phyloP scores from a whole-genome alignment of 441 rosid species.

The Corymbia citriodora region DNA sequence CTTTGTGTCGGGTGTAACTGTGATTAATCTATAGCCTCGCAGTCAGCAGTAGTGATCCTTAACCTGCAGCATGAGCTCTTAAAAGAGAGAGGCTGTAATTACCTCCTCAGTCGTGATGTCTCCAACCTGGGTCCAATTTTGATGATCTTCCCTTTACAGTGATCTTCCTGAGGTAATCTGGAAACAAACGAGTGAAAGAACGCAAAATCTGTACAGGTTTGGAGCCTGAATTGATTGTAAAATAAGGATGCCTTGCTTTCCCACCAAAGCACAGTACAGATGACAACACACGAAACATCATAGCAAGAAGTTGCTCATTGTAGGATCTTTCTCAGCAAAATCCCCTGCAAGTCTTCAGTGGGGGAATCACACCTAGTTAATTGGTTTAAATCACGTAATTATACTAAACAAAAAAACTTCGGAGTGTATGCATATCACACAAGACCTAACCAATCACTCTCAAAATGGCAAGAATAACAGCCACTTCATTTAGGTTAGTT shows the following conservation, averaged over 20 bases:
- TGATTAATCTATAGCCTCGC: constrained; percentile 37
- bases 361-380: background rate
- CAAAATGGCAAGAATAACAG: background rate
- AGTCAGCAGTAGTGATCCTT: background rate
- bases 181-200: constrained; percentile 1
- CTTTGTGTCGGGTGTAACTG: constrained; percentile 77
- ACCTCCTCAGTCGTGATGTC: constrained; percentile 99
- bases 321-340: background rate
- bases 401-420: background rate
- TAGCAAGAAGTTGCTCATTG: background rate
- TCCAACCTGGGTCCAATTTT: constrained; percentile 86
- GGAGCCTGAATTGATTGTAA: background rate
- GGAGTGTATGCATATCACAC: background rate
- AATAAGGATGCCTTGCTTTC: background rate
- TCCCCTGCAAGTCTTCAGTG: background rate
- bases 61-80: background rate
- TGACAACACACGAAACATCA: background rate
- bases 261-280: background rate
- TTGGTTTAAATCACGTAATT: background rate
- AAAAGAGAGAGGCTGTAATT: background rate
- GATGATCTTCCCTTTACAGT: constrained; percentile 93
- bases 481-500: background rate
- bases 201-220: background rate
- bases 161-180: constrained; percentile 85
- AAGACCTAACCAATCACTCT: background rate